A percentile compares a stretch with the other conserved stretches of the same genome.
phyloP scores from a whole-genome alignment of 352 stramenopile species.

The Phytophthora tubulina region DNA sequence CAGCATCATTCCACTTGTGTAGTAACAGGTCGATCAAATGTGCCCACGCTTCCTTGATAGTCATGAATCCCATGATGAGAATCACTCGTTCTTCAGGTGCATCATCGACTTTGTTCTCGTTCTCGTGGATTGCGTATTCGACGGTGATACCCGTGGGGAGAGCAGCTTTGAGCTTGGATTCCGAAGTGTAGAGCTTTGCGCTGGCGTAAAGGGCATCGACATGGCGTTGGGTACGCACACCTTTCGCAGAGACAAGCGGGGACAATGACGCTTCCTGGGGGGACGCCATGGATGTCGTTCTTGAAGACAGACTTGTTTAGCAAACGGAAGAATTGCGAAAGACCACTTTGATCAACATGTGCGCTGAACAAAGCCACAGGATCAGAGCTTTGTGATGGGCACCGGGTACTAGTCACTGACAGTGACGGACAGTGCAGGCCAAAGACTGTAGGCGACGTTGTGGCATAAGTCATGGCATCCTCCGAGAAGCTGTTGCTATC shows the following conservation, averaged over 20 bases:
- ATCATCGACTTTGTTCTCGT: constrained; percentile 18
- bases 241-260: constrained; percentile 37
- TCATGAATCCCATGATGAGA: constrained; percentile 65
- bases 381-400: background rate
- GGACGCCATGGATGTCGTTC: constrained; percentile 13
- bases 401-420: background rate
- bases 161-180: constrained; percentile 22
- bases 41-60: constrained; percentile 58
- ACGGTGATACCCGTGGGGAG: constrained; percentile 54
- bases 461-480: constrained; percentile 10
- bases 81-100: constrained; percentile 41
- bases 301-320: background rate
- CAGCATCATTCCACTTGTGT: constrained; percentile 42
- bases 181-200: constrained; percentile 31
- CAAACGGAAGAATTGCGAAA: constrained; percentile 17
- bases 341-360: background rate
- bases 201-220: constrained; percentile 52
- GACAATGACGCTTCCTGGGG: constrained; percentile 9
- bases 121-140: constrained; percentile 58
- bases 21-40: constrained; percentile 55
- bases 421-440: too few species aligned
- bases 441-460: too few species aligned
- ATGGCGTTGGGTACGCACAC: constrained; percentile 48
- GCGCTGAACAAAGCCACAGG: background rate
- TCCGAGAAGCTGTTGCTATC: constrained; percentile 9